Percentiles rank a stretch among this genome's conserved stretches.
These are phyloP conservation scores for Anisogramma anomala DNA, from an alignment of 2,329 filamentous ascomycete species.

Conservation along the genomic window DNA sequence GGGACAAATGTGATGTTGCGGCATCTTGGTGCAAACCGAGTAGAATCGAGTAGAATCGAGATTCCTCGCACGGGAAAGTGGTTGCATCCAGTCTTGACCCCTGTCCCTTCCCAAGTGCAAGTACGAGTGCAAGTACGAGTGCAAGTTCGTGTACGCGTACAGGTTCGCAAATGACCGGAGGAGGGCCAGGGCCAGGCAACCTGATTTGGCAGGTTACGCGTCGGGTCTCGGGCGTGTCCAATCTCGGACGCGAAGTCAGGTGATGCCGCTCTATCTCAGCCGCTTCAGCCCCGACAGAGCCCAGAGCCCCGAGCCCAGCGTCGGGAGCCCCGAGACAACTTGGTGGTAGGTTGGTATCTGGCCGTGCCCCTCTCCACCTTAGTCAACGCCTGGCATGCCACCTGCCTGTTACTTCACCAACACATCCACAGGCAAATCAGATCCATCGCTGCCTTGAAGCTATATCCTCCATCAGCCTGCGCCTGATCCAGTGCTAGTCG, in stretches of 20 bases:
- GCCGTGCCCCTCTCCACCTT: conserved; percentile 2
- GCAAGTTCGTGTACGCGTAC: no score
- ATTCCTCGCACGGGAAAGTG: conserved; percentile 14
- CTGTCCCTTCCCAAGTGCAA: background rate
- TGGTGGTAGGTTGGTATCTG: conserved; percentile 15
- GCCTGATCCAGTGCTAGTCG: conserved; percentile 1
- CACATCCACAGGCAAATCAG: conserved; percentile 8
- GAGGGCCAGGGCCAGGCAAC: no score
- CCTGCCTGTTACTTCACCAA: conserved; percentile 13
- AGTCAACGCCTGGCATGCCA: conserved; percentile 4
- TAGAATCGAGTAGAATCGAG: no score
- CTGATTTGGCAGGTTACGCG: no score
- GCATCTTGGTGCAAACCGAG: conserved; percentile 23
- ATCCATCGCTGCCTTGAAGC: conserved; percentile 12
- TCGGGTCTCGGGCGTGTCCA: no score
- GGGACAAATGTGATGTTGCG: conserved; percentile 18
- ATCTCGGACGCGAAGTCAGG: no score
- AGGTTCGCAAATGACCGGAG: no score
- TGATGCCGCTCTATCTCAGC: no score
- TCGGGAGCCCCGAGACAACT: no score
- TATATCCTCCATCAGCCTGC: conserved; percentile 4
- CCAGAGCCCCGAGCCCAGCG: no score
- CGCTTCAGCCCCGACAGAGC: no score
- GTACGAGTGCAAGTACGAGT: no score
- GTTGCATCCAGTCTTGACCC: conserved; percentile 9